phyloP scores from a whole-genome alignment of 2,329 filamentous ascomycete genomes.

The Bipolaris gigantea region DNA sequence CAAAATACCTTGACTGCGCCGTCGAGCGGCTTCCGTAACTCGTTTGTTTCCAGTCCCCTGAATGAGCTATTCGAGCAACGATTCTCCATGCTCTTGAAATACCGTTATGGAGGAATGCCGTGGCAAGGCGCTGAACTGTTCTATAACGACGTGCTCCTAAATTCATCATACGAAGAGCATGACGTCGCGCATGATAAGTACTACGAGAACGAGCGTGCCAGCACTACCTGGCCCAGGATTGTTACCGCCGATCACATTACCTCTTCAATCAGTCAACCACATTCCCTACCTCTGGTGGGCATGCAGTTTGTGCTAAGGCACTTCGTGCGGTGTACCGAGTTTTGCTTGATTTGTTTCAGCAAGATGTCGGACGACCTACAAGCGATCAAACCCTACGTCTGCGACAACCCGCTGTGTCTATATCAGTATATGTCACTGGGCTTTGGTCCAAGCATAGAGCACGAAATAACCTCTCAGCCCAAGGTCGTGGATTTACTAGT shows the following conservation, averaged over 20 bases:
- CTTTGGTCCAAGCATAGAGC: constrained; percentile 81
- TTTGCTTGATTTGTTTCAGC: constrained; percentile 82
- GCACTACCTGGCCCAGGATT: constrained; percentile 48
- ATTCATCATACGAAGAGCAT: constrained; percentile 29
- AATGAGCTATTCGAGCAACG: constrained; percentile 67
- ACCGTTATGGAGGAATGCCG: constrained; percentile 57
- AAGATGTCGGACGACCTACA: constrained; percentile 66
- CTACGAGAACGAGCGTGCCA: constrained; percentile 40
- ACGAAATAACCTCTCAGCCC: constrained; percentile 78
- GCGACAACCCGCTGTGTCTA: constrained; percentile 72
- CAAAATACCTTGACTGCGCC: constrained; percentile 14
- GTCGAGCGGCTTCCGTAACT: constrained; percentile 51
- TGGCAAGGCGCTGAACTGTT: constrained; percentile 71
- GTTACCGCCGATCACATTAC: constrained; percentile 56
- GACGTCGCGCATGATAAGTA: constrained; percentile 46
- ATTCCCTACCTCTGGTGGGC: constrained; percentile 60
- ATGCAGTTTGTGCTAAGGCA: constrained; percentile 80
- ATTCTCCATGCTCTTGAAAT: constrained; percentile 64
- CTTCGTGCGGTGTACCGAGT: constrained; percentile 79
- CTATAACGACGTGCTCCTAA: constrained; percentile 52
- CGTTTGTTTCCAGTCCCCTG: constrained; percentile 74
- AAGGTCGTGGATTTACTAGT: constrained; percentile 82
- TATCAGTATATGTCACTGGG: constrained; percentile 89
- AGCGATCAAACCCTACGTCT: constrained; percentile 75
- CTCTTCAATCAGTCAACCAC: constrained; percentile 31